Percentiles rank a stretch among this genome's conserved stretches.
phyloP scores from a whole-genome alignment of 1,139 yeast genomes.

The Candida glucosophila region DNA sequence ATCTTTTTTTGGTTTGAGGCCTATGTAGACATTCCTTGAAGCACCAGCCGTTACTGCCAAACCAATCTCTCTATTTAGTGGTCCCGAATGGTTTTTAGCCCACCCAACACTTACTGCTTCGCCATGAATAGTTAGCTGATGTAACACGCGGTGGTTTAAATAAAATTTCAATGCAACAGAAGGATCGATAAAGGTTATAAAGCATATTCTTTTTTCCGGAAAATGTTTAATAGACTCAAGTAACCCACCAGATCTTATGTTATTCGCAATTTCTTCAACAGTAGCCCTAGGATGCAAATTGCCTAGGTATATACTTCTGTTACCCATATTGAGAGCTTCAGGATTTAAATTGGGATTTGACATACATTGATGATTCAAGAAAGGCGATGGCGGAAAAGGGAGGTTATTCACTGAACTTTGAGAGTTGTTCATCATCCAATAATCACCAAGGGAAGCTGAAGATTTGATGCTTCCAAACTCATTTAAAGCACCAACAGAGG shows the following conservation, averaged over 20 bases:
- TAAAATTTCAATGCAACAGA: constrained; percentile 33
- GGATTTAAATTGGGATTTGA: too few species aligned
- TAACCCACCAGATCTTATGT: constrained; percentile 41
- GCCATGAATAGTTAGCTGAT: constrained; percentile 39
- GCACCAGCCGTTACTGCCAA: constrained; percentile 43
- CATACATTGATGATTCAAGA: constrained; percentile 5
- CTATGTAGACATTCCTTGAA: constrained; percentile 40
- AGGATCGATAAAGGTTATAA: constrained; percentile 38
- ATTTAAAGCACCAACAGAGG: too few species aligned
- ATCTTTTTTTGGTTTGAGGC: constrained; percentile 22
- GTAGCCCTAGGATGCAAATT: constrained; percentile 37
- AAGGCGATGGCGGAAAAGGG: constrained; percentile 1
- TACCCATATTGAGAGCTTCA: constrained; percentile 24
- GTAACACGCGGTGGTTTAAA: constrained; percentile 36
- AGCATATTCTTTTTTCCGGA: constrained; percentile 33
- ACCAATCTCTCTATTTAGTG: constrained; percentile 27
- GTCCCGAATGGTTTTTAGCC: constrained; percentile 40
- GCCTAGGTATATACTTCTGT: constrained; percentile 37
- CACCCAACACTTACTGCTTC: constrained; percentile 37
- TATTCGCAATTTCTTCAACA: constrained; percentile 42
- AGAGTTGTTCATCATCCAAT: too few species aligned
- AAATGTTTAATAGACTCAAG: constrained; percentile 32
- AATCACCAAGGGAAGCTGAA: too few species aligned
- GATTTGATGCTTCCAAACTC: too few species aligned
- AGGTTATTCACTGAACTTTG: constrained; percentile 1